These are phyloP conservation scores for Conidiobolus incongruus DNA, from an alignment of 371 early-diverging fungal genomes.

Conservation along the genomic window DNA sequence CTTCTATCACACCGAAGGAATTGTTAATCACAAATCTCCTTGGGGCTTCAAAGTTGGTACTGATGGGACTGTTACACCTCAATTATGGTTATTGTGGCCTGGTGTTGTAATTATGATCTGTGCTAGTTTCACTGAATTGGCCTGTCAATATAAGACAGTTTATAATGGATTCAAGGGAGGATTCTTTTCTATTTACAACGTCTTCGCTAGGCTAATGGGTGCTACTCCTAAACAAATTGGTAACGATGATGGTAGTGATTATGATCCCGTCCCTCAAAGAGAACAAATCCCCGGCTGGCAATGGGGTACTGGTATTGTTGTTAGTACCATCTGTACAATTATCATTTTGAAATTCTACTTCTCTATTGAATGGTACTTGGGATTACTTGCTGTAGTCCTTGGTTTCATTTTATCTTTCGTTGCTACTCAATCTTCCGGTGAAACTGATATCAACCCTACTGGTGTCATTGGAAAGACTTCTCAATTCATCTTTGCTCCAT, in stretches of 20 bases:
- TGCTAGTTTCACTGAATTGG: conserved; percentile 33
- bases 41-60: neutral
- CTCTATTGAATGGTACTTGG: conserved; percentile 25
- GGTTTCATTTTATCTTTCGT: conserved; percentile 45
- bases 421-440: conserved; percentile 38
- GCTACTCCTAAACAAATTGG: neutral
- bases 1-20: neutral
- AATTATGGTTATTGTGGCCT: conserved; percentile 39
- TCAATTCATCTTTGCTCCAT: conserved; percentile 30
- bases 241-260: conserved; percentile 4
- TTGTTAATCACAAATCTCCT: too few relatives aligned
- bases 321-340: conserved; percentile 29
- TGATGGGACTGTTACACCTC: conserved; percentile 11
- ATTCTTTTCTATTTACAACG: conserved; percentile 8
- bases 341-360: conserved; percentile 28
- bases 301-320: conserved; percentile 28
- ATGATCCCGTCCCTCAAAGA: conserved; percentile 15
- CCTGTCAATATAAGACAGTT: conserved; percentile 23
- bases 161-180: conserved; percentile 25
- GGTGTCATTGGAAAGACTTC: conserved; percentile 34
- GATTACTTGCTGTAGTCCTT: conserved; percentile 29
- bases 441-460: conserved; percentile 37
- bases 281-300: conserved; percentile 28
- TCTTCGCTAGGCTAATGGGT: neutral
- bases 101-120: conserved; percentile 47